Percentiles rank a stretch among this genome's conserved stretches.
Evolutionary conservation across 2,329 filamentous ascomycete genomes (phyloP).

Genomic region (Eutypella sp.): DNA sequence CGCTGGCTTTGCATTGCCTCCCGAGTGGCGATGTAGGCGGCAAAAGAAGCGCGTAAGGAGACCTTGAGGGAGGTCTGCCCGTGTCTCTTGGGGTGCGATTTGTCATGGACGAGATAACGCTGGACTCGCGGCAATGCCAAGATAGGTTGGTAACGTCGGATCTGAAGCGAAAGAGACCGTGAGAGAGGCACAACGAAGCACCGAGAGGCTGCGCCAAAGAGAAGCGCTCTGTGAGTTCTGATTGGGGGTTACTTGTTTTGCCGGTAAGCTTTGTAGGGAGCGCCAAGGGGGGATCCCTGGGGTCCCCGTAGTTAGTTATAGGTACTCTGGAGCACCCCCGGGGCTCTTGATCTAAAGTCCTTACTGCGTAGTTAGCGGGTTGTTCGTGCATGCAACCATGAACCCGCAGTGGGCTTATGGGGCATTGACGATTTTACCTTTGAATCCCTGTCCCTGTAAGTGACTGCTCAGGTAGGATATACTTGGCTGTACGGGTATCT

Average conservation of each 20-base stretch:
- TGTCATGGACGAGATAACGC: neutral
- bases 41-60: neutral
- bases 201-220: neutral
- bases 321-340: neutral
- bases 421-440: neutral
- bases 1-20: neutral
- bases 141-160: neutral
- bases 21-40: neutral
- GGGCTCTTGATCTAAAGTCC: neutral
- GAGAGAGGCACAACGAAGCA: too few species aligned
- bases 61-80: neutral
- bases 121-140: neutral
- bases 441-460: neutral
- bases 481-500: too few species aligned
- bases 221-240: neutral
- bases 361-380: neutral
- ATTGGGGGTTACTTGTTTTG: constrained; percentile 1
- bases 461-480: too few species aligned
- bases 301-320: neutral
- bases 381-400: neutral
- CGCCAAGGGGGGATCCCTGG: neutral
- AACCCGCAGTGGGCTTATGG: neutral
- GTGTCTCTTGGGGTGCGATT: neutral
- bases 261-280: neutral
- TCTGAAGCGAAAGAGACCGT: neutral